Base-by-base conservation (phyloP, 2,329 filamentous ascomycete species). In the Colletotrichum cuscutae region DNA sequence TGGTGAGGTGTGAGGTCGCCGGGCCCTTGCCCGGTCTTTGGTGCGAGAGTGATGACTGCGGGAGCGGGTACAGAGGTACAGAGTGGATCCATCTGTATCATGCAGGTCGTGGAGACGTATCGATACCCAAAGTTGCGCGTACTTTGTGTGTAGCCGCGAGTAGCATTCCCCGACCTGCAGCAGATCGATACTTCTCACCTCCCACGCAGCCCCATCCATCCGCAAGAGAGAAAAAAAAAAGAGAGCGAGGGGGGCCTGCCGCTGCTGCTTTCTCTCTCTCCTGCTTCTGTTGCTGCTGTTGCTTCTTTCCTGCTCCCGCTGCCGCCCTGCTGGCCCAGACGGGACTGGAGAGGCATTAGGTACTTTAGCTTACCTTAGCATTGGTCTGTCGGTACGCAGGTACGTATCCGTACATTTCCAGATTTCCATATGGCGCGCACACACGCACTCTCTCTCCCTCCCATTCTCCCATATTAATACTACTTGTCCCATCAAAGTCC, bases 1-100 rank as follows among this genome's bases (percentile, higher is more conserved):
- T 66, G 68, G 57, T 57, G 71, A 73, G 68, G 71, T 73, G 67
- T 73, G 71, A 71, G 66, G 70, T 72, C 46, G 70, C 54, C 59
- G 42, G 65, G 56, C 68, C 57, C 67, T 66, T 66, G 71, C 56
- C 42, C 19, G 42, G 42, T 22, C 42, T 54, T 54, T 72, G 59
- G 65, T 72, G 71, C 52, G 37, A 67, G 52, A 73, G 68, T 62
- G 62, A 73, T 73, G 62, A 73, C 71, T 71, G 71, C 58, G 68
- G 68, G 68, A 67, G 71, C 71, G 68, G 71, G 68, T 73, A 67
- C 71, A 52, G 57, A 67, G 37, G 68, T 58, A 73, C 68, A 46
- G 24, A 46, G 68, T 73, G 71, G 71, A 52, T 67, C 61, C 42
- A 5, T 49, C 19, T 49, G 71, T 73, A 73, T 59, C 71, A 53